phyloP scores from a whole-genome alignment of 768 basidiomycete species.

The Mycena polygramma region DNA sequence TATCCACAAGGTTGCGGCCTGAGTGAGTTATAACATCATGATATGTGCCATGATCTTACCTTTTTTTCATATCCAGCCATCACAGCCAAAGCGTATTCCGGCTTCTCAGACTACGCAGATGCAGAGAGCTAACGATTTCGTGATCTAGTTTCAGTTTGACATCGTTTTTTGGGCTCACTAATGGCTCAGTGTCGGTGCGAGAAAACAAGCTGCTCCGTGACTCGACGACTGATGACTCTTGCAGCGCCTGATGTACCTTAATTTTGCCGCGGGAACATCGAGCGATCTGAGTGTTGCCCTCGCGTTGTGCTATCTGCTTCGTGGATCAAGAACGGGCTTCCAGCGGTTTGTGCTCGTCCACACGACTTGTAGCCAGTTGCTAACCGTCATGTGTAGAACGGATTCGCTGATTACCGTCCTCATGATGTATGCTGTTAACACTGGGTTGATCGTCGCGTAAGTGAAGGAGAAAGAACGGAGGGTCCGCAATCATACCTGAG shows the following conservation, averaged over 20 bases:
- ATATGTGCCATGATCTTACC: constrained; percentile 7
- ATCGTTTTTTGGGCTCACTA: constrained; percentile 51
- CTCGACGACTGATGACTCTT: constrained; percentile 12
- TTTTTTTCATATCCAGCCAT: constrained; percentile 53
- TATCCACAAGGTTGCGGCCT: constrained; percentile 50
- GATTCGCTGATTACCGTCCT: constrained; percentile 63
- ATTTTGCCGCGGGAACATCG: constrained; percentile 63
- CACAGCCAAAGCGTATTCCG: constrained; percentile 61
- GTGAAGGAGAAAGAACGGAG: constrained; percentile 42
- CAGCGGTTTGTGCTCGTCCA: constrained; percentile 48
- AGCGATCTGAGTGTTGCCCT: constrained; percentile 66
- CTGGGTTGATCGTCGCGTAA: constrained; percentile 61
- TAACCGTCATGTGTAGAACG: constrained; percentile 55
- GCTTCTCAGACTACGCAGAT: neutral
- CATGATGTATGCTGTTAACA: constrained; percentile 67
- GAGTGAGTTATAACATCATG: constrained; percentile 44
- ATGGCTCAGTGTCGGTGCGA: neutral
- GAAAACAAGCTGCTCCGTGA: neutral
- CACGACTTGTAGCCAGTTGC: neutral
- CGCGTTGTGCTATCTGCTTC: constrained; percentile 63
- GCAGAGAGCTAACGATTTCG: constrained; percentile 7
- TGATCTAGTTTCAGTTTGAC: constrained; percentile 53
- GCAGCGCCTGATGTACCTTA: constrained; percentile 65
- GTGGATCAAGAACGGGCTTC: constrained; percentile 65
- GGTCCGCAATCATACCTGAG: neutral